Evolutionary conservation across 2,329 filamentous ascomycete species (phyloP), one percentile per base, ranked within the genome.

Genomic region (Zymoseptoria brevis): DNA sequence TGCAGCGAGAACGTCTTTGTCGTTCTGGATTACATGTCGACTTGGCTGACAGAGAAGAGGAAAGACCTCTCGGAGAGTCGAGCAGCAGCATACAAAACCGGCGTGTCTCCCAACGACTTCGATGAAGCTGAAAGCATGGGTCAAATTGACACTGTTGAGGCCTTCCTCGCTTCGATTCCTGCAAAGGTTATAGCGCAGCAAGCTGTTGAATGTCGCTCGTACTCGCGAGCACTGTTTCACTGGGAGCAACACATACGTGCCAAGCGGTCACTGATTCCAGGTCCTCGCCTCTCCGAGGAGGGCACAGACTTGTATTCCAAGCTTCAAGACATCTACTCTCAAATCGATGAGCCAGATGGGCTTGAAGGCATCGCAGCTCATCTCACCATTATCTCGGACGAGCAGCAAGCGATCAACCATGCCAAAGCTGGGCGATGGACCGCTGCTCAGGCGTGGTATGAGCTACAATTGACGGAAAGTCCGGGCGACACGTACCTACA

Each of bases 341-440:
- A 96, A 67, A 97, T 99, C 61, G 94, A 99, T 69, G 94, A 99
- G 68, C 95, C 94, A 0, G 94, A 99, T 73, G 92, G 93, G 1
- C 86, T 99, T 35, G 92, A 97, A 71, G 94, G 94, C 2, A 93
- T 99, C 61, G 96, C 93, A 1, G 86, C 90, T 19, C 88, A 94
- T 71, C 79, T 97, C 2, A 87, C 88, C 60, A 85, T 91, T 9
- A 78, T 97, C n/a, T 89, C 95, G 65, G 87, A 96, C 54, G 89
- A 96, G 61, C 93, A 96, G 71, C 92, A 97, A 71, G 88, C 96
- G 30, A 80, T 96, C 57, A 90, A 95, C 67, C 91, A 99, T 75
- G 85, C 89, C 59, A 97, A 96, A 73, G 89, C 92, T 19, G 94
- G 94, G 3, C 82, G 92, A 62, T 99, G 94, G 92, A 87, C 89